phyloP scores from a whole-genome alignment of 2,329 filamentous ascomycete genomes.

The Penicillium nordicum region DNA sequence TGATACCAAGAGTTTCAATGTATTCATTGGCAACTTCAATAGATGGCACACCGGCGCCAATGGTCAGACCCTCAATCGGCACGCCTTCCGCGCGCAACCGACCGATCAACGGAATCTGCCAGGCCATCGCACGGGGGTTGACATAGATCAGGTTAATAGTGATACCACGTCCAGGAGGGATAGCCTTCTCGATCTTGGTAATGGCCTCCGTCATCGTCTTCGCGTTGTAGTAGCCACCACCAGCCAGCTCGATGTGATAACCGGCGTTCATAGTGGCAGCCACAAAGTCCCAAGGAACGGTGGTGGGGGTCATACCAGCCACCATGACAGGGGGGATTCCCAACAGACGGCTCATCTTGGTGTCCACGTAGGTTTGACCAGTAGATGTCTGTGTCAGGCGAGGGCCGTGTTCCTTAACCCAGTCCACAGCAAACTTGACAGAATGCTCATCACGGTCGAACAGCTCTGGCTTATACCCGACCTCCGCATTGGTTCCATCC shows the following conservation, averaged over 20 bases:
- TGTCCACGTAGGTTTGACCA: constrained; percentile 89
- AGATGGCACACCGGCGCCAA: constrained; percentile 89
- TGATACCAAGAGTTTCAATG: constrained; percentile 85
- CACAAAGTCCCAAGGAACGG: constrained; percentile 70
- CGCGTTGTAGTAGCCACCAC: constrained; percentile 59
- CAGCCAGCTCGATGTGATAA: constrained; percentile 48
- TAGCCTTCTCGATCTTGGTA: constrained; percentile 76
- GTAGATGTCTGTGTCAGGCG: constrained; percentile 82
- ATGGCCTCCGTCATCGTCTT: constrained; percentile 80
- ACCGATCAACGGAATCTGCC: constrained; percentile 52
- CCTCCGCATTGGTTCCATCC: constrained; percentile 81
- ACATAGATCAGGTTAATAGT: constrained; percentile 55
- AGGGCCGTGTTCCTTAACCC: constrained; percentile 97
- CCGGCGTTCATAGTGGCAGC: constrained; percentile 53
- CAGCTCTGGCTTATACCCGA: constrained; percentile 96
- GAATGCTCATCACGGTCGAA: constrained; percentile 96
- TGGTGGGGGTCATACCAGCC: constrained; percentile 89
- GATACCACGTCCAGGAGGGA: constrained; percentile 62
- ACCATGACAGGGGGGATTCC: constrained; percentile 86
- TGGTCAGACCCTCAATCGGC: constrained; percentile 86
- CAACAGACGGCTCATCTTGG: constrained; percentile 86
- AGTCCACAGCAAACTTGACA: constrained; percentile 91
- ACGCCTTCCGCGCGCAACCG: constrained; percentile 72
- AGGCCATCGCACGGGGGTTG: constrained; percentile 50
- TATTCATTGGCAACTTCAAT: constrained; percentile 92